A percentile compares a stretch with the other conserved stretches of the same genome.
These are phyloP conservation scores for Solanum piurae DNA, from an alignment of 257 asterid species.

Conservation along the genomic window DNA sequence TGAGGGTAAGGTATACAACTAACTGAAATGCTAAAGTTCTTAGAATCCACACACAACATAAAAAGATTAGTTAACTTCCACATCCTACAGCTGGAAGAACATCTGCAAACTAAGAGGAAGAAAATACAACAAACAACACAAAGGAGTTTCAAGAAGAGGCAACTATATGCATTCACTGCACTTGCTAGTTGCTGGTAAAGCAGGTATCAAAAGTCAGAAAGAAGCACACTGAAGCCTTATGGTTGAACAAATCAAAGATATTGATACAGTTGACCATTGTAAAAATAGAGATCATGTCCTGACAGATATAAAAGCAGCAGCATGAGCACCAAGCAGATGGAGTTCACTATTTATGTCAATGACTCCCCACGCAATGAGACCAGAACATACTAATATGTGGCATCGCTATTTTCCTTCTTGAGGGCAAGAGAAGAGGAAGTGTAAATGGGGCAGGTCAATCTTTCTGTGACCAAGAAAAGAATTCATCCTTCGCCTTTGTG, in stretches of 20 bases:
- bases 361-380: not conserved
- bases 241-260: not conserved
- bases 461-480: not conserved
- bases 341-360: not conserved
- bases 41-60: not conserved
- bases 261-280: not conserved
- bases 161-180: not conserved
- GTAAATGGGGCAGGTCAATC: not conserved
- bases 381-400: not conserved
- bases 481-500: not conserved
- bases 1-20: not conserved
- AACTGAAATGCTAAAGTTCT: not conserved
- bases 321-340: not conserved
- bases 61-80: not conserved
- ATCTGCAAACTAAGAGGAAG: not conserved
- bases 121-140: not conserved
- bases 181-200: not conserved
- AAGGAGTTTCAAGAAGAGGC: not conserved
- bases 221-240: not conserved
- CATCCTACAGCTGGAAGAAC: not conserved
- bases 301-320: not conserved
- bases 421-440: not conserved
- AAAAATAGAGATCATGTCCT: not conserved
- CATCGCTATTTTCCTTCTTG: not conserved
- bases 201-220: not conserved